Base-by-base conservation (phyloP, 352 stramenopile genomes). In the Phytophthora agathidicida region DNA sequence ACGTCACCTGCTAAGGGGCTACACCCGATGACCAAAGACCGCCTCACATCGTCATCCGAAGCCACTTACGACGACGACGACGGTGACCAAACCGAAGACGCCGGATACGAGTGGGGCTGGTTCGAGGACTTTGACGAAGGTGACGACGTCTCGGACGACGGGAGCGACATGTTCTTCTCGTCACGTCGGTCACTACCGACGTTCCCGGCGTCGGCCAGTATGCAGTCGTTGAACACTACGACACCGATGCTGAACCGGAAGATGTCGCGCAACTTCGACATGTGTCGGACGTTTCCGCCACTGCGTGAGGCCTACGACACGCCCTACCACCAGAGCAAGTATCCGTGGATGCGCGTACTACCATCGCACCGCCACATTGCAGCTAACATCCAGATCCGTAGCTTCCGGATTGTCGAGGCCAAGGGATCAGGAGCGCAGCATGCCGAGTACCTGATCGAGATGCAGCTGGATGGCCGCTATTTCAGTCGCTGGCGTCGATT, bases 81-180 rank as follows among this genome's bases (percentile, higher is more conserved):
- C 13, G 37, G 73, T 23, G 65, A 47, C 30, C 39, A 69, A 27
- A 65, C 55, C 3, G 53, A 66, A 7, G 54, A 65, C 28, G 60
- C 57, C 13, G 48, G 67, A 44, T 86, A 80, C 38, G 85, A 85
- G 36, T 94, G 85, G 85, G 83, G 83, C 26, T 93, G 83, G 83
- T 93, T 93, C 39, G 77, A 93, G 60, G 79, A 93, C 63, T 90
- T 92, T 65, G 82, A 92, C 31, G 72, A 94, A 28, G 66, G 66
- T 3, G 77, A 84, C 31, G 44, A 62, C 35, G 37, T 50, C 3
- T 71, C 39, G 39, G 60, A 66, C 31, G 54, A 53, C 43, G 59
- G 55, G 7, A 59, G 46, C 8, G 39, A 59, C 41, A 64, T 82
- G 35, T 49, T 72, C 20, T 73, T 71, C 60, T 71, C 72, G 39